Conservation (phyloP, 2,329 filamentous ascomycete species). For the Chrysosporium queenslandicum region DNA sequence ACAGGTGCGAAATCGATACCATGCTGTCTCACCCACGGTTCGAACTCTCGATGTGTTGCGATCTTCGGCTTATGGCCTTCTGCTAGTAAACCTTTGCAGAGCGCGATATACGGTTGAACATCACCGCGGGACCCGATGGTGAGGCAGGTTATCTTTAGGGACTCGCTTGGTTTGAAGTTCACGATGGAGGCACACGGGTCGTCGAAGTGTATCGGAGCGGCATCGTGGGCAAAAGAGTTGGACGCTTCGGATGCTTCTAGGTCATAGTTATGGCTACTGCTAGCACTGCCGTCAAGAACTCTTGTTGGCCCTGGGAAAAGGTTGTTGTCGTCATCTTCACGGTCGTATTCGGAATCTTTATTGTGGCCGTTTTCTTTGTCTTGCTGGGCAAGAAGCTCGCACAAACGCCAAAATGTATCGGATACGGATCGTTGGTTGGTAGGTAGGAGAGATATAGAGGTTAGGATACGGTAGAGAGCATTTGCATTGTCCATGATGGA, state of each 20-base stretch:
- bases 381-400: slow-evolving; percentile 13
- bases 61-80: slow-evolving; percentile 83
- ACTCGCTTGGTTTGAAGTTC: slow-evolving; percentile 74
- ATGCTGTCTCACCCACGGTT: slow-evolving; percentile 78
- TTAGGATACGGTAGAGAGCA: slow-evolving; percentile 12
- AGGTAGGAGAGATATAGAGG: slow-evolving; percentile 1
- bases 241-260: slow-evolving; percentile 24
- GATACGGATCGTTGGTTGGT: slow-evolving; percentile 8
- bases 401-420: slow-evolving; percentile 11
- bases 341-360: not conserved
- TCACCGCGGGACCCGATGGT: slow-evolving; percentile 94
- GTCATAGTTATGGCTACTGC: slow-evolving; percentile 21
- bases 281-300: not conserved
- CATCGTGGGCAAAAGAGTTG: slow-evolving; percentile 25
- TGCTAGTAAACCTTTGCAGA: slow-evolving; percentile 79
- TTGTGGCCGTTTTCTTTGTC: not conserved
- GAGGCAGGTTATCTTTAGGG: slow-evolving; percentile 78
- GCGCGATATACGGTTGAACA: slow-evolving; percentile 92
- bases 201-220: slow-evolving; percentile 68
- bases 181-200: slow-evolving; percentile 79
- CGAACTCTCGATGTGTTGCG: slow-evolving; percentile 85
- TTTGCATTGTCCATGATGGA: slow-evolving; percentile 6
- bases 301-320: not conserved
- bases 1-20: slow-evolving; percentile 87
- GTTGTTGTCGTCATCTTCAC: not conserved